Base-by-base conservation (phyloP, 75 land plant species). In the Chamaecyparis obtusa region DNA sequence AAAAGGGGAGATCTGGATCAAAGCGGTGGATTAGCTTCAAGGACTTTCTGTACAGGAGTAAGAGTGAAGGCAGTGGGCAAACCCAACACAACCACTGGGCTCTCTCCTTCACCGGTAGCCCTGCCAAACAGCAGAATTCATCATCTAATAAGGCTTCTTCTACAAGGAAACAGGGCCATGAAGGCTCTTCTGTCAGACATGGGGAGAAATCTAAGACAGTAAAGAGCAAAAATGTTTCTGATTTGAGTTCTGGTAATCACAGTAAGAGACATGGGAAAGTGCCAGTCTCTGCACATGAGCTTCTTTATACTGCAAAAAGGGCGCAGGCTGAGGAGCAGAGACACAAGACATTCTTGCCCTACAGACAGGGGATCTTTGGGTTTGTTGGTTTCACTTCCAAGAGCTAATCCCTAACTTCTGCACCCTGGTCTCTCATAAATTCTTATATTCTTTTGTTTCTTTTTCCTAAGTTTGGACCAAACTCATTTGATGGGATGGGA, bases 381-480 rank as follows among this genome's bases (percentile, higher is more conserved):
- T 96, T 95, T 89, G 78, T 96, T 55, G 98, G 98, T 0, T 94
- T 93, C 89, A 91, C 88, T 49, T 93, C 94, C 7, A 88, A 88
- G 30, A 89, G 93, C 49, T 94, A 91, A 91, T 91, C 14, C 83
- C 94, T 41, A 91, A 87, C 83, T 90, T 21, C 78, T 93, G 21
- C 92, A 93, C 16, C 86, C 94, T 19, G 92, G 91, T 16, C 88
- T 91, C 33, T 90, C 95, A 33, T 33, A 14, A 74, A 33, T 74
- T 74, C 0, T 33, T 11, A 2, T 3, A 44, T 44, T 44, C 6
- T 5, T 44, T 3, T 44, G 46, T 4, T 5, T 44, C 6, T 44
- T 44, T 44, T 44, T 44, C 2, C 2, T 0, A 44, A 4, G 46
- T 44, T 44, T 44, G 46, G 46, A 5, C 6, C 6, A 44, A 44